Evolutionary conservation across 1,139 yeast species (phyloP).

Genomic region (Diutina sp.): DNA sequence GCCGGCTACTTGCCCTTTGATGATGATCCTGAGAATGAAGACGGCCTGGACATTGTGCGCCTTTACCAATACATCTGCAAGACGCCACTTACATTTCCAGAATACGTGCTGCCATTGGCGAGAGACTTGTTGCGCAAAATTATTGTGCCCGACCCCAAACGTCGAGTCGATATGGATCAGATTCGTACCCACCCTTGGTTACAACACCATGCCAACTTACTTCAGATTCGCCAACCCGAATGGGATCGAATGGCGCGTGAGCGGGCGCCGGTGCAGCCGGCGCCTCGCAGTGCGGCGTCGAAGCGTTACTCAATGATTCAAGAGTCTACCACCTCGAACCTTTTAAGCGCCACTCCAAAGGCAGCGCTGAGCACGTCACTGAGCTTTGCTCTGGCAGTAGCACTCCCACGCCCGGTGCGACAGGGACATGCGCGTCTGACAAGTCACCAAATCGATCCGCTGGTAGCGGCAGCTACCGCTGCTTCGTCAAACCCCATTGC

Average conservation of each 20-base stretch:
- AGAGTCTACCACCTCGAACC: conserved; percentile 27
- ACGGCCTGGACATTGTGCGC: conserved; percentile 86
- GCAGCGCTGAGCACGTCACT: conserved; percentile 36
- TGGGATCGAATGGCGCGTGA: conserved; percentile 60
- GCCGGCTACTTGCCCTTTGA: conserved; percentile 97
- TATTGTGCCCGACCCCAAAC: conserved; percentile 75
- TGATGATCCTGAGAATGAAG: conserved; percentile 94
- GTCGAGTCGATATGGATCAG: conserved; percentile 54
- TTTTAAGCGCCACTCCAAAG: conserved; percentile 11
- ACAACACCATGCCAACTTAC: conserved; percentile 64
- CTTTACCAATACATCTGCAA: conserved; percentile 84
- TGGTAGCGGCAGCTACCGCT: neutral
- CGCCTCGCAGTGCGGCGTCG: conserved; percentile 6
- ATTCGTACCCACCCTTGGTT: conserved; percentile 84
- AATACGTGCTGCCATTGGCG: conserved; percentile 82
- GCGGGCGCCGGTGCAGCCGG: conserved; percentile 5
- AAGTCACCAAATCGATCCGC: neutral
- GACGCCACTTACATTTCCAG: conserved; percentile 91
- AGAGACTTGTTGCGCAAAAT: conserved; percentile 81
- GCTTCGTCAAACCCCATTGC: too few relatives aligned
- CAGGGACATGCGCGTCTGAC: neutral
- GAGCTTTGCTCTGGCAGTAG: conserved; percentile 35
- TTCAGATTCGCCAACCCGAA: conserved; percentile 75
- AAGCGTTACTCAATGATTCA: conserved; percentile 35
- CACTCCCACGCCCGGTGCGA: conserved; percentile 8